Conservation (phyloP, 2,329 filamentous ascomycete species). For the Cladosporium sp. region DNA sequence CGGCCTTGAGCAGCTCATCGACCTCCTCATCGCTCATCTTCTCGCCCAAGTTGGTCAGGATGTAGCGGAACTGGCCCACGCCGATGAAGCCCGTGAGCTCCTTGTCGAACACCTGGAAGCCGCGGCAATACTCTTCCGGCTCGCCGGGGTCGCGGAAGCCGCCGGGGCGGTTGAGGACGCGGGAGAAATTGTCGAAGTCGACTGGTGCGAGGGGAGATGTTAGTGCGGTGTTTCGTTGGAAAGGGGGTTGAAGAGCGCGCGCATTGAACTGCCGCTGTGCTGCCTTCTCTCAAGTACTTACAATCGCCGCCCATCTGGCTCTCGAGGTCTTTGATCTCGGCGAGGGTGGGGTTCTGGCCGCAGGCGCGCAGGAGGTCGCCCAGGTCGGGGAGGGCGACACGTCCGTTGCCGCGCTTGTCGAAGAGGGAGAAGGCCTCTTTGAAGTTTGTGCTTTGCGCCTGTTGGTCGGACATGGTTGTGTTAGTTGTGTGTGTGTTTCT, state of each 20-base stretch:
- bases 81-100: slow-evolving; percentile 98
- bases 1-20: slow-evolving; percentile 96
- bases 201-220: slow-evolving; percentile 51
- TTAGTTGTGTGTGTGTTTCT: slow-evolving; percentile 14
- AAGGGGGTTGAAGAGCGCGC: background rate
- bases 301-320: slow-evolving; percentile 86
- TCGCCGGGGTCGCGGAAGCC: slow-evolving; percentile 98
- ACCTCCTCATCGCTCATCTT: slow-evolving; percentile 99
- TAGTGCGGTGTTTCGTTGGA: background rate
- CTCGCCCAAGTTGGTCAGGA: slow-evolving; percentile 95
- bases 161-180: slow-evolving; percentile 93
- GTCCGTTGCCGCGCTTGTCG: slow-evolving; percentile 97
- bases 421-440: slow-evolving; percentile 99
- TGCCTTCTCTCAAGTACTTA: slow-evolving; percentile 49
- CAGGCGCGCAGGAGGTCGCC: slow-evolving; percentile 94
- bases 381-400: slow-evolving; percentile 78
- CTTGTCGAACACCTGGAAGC: slow-evolving; percentile 99
- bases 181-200: slow-evolving; percentile 96
- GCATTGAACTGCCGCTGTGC: background rate
- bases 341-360: slow-evolving; percentile 93
- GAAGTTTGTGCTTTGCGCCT: slow-evolving; percentile 95
- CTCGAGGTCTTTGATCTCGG: slow-evolving; percentile 90
- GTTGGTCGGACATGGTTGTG: slow-evolving; percentile 32
- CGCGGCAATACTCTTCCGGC: slow-evolving; percentile 96
- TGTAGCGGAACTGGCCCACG: slow-evolving; percentile 94